Percentiles rank a stretch among this genome's conserved stretches.
These are phyloP conservation scores for Exobasidium cylindrosporum DNA, from an alignment of 1,284 basidiomycete genomes.

Conservation along the genomic window DNA sequence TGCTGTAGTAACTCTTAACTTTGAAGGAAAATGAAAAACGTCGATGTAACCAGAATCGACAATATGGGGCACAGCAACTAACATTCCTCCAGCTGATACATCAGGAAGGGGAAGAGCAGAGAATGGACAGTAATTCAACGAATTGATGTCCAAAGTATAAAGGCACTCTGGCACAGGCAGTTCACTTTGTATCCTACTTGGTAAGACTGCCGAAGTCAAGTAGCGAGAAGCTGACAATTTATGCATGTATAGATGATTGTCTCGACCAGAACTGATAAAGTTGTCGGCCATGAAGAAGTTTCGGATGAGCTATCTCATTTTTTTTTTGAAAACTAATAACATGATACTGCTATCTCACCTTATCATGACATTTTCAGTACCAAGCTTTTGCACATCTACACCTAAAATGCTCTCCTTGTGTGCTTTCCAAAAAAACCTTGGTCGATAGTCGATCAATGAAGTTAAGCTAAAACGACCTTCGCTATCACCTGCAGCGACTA, in stretches of 20 bases:
- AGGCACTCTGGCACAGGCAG: background rate
- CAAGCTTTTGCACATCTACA: background rate
- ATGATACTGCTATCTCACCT: slow-evolving; percentile 1
- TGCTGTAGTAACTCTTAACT: background rate
- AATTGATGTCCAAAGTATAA: slow-evolving; percentile 1
- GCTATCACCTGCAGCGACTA: slow-evolving; percentile 5
- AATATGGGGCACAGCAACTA: slow-evolving; percentile 3
- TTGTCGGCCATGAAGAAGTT: too few species aligned
- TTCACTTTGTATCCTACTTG: slow-evolving; percentile 1
- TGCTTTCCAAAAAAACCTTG: slow-evolving; percentile 7
- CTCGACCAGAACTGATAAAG: slow-evolving; percentile 7
- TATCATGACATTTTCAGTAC: background rate
- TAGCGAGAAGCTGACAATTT: background rate
- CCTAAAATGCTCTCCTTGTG: slow-evolving; percentile 6
- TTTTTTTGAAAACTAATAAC: background rate
- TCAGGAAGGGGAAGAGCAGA: background rate
- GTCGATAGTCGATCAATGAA: background rate
- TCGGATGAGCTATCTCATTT: background rate
- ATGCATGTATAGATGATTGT: background rate
- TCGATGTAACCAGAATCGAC: slow-evolving; percentile 11
- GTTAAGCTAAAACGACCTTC: background rate
- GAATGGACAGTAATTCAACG: slow-evolving; percentile 11
- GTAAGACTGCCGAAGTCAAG: slow-evolving; percentile 3
- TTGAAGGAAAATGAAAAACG: background rate
- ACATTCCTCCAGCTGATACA: background rate